Conservation (phyloP, 106 monocot species). For the Apostasia shenzhenica region DNA sequence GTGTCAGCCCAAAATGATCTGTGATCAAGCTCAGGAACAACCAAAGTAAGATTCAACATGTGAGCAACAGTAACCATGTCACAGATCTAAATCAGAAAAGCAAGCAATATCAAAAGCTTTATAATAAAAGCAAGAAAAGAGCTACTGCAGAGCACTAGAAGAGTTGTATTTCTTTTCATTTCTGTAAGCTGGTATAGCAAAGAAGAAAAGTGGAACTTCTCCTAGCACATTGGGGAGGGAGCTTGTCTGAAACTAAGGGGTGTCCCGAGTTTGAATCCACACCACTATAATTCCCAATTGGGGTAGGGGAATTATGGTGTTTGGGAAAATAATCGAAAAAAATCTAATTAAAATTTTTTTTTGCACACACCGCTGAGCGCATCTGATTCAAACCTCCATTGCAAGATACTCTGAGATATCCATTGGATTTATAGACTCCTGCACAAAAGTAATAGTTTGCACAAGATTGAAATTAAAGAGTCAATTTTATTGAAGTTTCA, state of each 20-base stretch:
- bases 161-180: not conserved
- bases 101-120: constrained; percentile 4
- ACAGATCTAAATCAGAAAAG: constrained; percentile 68
- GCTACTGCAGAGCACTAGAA: not conserved
- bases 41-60: constrained; percentile 73
- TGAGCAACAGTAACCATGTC: constrained; percentile 92
- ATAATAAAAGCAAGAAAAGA: not conserved
- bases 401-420: constrained; percentile 83
- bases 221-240: too few species aligned
- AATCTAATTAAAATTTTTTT: not conserved
- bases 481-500: too few species aligned
- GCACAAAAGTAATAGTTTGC: constrained; percentile 3
- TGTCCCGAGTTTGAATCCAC: too few species aligned
- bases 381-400: constrained; percentile 98
- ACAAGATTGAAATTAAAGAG: too few species aligned
- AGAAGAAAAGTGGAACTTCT: not conserved
- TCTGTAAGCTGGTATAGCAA: not conserved
- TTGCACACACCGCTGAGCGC: constrained; percentile 74
- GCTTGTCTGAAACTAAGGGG: too few species aligned
- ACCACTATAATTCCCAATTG: too few species aligned
- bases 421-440: constrained; percentile 88
- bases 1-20: constrained; percentile 95
- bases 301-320: too few species aligned
- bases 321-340: too few species aligned
- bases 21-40: constrained; percentile 94